Evolutionary conservation across 805 yeast species (phyloP), one percentile per base, ranked within the genome.

Genomic region (Sugiyamaella boreocaroliniensis): DNA sequence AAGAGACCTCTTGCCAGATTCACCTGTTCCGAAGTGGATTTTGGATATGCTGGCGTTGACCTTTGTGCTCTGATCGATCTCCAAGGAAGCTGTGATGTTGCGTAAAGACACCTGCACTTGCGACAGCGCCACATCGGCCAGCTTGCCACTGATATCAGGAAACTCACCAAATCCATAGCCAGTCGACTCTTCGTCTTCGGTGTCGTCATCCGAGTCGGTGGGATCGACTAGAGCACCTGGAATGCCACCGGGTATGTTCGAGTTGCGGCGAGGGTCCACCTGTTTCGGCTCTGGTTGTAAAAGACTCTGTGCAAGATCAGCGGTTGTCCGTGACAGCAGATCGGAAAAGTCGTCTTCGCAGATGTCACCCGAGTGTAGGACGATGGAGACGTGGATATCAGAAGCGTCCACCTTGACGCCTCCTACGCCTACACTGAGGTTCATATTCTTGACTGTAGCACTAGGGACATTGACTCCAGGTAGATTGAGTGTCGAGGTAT

Each of bases 261-360:
- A 52, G 44, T 16, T 49, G 55, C 34, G 44, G 26, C 26, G 26
- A 22, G 26, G 26, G 26, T 22, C n/a, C n/a, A n/a, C n/a, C 10
- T 8, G 10, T 52, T 4, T 32, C 45, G n/a, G 52, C 37, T 53
- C 56, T 2, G 44, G 43, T 19, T 10, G 59, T 64, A 77, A 71
- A 19, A 80, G 72, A 45, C 83, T 79, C 56, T 76, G 78, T 2
- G 93, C 89, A 51, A 89, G 72, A 59, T 85, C 88, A 19, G 83
- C 82, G 0, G 92, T 83, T 53, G 93, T 85, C 60, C 82, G 85
- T 0, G 86, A 82, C 52, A 86, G 66, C 52, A 82, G 80, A 52
- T 79, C 79, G 53, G 59, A 67, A 64, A 57, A 14, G 55, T 64
- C 69, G 59, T 56, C 65, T 62, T 49, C 69, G 57, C 22, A 62